Evolutionary conservation across 371 early-diverging fungal species (phyloP), one percentile per base, ranked within the genome.

Genomic region (Thermomucor indicae-seudaticae): DNA sequence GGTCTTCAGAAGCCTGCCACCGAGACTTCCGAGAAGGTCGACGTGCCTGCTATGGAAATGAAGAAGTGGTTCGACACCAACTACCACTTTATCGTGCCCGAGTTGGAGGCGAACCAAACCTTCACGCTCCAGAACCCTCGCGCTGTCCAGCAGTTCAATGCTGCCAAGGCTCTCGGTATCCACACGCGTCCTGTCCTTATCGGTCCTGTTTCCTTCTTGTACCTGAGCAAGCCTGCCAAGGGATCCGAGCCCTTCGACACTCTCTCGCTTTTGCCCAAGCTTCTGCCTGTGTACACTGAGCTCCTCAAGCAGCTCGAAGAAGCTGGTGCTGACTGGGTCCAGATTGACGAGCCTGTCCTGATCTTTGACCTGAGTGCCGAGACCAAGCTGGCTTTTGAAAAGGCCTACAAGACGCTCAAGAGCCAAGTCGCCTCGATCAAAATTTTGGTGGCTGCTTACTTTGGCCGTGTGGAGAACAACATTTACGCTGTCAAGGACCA

Each of bases 41-140:
- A 95, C 58, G 89, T 96, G 37, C 91, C 91, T 49, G 92, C 96
- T 51, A 88, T 93, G 76, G 95, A 96, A 72, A 96, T 96, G 90
- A 89, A 90, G 79, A 91, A 90, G 74, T 91, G 91, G 91, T 97
- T 96, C 67, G 96, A 97, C 70, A 96, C 97, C 67, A 97, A 97
- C 89, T 97, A 92, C 81, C 86, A 83, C 60, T 86, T 78, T 63
- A 89, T 89, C 38, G 96, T 96, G 31, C 94, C 95, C 41, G 92
- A 95, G 72, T 84, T 95, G 49, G 78, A 81, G 49, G 72, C 81
- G 47, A 65, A 75, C 64, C 91, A 90, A 64, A 47, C 65, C 35
- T 96, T 95, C 77, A 65, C 60, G 23, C 82, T 96, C 46, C 71
- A 77, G 57, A 60, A 69, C 59, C 61, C 79, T 58, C 91, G 91